These are phyloP conservation scores for Ophiostoma quercus DNA, from an alignment of 2,329 filamentous ascomycete species.

Conservation along the genomic window DNA sequence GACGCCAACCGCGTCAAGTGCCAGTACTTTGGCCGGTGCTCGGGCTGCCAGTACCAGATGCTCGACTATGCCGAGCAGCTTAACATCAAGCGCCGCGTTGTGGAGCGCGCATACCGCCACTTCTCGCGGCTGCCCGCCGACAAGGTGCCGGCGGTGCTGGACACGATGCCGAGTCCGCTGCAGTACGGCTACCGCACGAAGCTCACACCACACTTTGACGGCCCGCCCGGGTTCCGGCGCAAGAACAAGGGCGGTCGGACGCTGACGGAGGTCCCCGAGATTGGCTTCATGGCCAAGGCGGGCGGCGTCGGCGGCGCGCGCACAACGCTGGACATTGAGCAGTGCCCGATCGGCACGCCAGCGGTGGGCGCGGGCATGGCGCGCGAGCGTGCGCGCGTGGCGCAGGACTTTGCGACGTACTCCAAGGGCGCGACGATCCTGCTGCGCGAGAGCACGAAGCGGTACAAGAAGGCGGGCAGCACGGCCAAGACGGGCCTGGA, in stretches of 20 bases:
- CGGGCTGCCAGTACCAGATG: constrained; percentile 97
- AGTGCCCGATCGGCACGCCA: constrained; percentile 90
- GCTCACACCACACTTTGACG: constrained; percentile 92
- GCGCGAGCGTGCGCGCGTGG: constrained; percentile 71
- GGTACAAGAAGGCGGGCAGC: constrained; percentile 47
- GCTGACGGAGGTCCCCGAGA: constrained; percentile 64
- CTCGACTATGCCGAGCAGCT: constrained; percentile 84
- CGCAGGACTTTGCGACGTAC: constrained; percentile 64
- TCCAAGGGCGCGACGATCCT: constrained; percentile 80
- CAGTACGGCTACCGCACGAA: constrained; percentile 96
- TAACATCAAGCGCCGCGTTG: constrained; percentile 72
- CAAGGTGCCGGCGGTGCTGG: constrained; percentile 66
- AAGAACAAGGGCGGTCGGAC: constrained; percentile 40
- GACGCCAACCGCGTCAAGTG: constrained; percentile 74
- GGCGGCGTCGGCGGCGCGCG: constrained; percentile 49
- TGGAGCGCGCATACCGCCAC: constrained; percentile 86
- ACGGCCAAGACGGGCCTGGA: background rate
- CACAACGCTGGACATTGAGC: constrained; percentile 85
- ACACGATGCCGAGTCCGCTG: constrained; percentile 85
- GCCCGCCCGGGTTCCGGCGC: constrained; percentile 51
- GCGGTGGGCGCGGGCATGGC: constrained; percentile 75
- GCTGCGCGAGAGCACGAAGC: constrained; percentile 75
- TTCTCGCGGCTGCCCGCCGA: constrained; percentile 78
- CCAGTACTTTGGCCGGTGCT: constrained; percentile 80
- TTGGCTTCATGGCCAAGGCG: constrained; percentile 84